phyloP scores from a whole-genome alignment of 2,329 filamentous ascomycete species.

The Blastomyces emzantsi region DNA sequence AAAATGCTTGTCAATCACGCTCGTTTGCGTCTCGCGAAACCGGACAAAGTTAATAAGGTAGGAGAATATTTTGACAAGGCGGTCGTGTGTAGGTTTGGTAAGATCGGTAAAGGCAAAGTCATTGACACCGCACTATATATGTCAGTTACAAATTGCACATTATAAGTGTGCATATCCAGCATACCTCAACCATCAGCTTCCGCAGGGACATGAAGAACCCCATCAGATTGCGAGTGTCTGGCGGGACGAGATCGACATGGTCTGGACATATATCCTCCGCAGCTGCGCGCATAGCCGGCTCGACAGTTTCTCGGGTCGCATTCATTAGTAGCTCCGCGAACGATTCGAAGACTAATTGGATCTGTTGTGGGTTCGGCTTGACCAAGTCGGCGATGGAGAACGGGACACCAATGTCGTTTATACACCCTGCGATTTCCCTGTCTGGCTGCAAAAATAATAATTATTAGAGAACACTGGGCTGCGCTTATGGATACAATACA shows the following conservation, averaged over 20 bases:
- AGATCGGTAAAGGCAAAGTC: conserved; percentile 93
- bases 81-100: conserved; percentile 80
- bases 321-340: conserved; percentile 92
- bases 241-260: conserved; percentile 70
- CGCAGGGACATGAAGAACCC: conserved; percentile 84
- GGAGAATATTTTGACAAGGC: conserved; percentile 89
- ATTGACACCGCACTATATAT: conserved; percentile 66
- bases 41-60: conserved; percentile 99
- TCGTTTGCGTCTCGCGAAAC: conserved; percentile 87
- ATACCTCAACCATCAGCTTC: conserved; percentile 60
- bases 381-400: conserved; percentile 81
- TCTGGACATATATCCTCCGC: conserved; percentile 73
- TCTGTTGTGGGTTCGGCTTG: conserved; percentile 87
- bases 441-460: conserved; percentile 42
- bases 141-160: not conserved
- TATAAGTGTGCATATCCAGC: conserved; percentile 5
- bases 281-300: conserved; percentile 89
- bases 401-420: conserved; percentile 89
- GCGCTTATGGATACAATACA: not conserved
- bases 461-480: conserved; percentile 6
- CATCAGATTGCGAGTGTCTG: conserved; percentile 89
- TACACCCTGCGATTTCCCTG: conserved; percentile 86
- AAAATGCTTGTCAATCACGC: conserved; percentile 84
- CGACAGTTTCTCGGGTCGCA: conserved; percentile 82
- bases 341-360: conserved; percentile 97